Base-by-base conservation (phyloP, 257 asterid genomes). In the Nicotiana tabacum region DNA sequence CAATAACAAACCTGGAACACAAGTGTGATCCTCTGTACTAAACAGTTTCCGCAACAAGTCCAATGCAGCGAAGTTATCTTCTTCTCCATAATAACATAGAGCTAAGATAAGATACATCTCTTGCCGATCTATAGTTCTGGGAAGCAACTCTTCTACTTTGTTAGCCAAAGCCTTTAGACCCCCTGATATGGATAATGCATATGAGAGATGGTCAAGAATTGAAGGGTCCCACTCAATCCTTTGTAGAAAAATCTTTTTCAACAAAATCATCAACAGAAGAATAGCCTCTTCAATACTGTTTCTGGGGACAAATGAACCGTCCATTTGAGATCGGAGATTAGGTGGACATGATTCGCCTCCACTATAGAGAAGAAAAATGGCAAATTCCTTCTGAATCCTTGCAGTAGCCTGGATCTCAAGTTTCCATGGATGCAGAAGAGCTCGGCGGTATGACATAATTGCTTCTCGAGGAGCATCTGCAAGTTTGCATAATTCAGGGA, bases 151-250 rank as follows among this genome's bases (percentile, higher is more conserved):
- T 77, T 95, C 99, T 18, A 92, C 84, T 89, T 94, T 97, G 86
- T 84, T 85, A 72, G 98, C 92, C 86, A 95, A 89, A 85, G 95
- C 91, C 83, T 79, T 83, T 17, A 92, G 88, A 21, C 97, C 91
- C 83, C 95, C 95, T 24, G 96, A 92, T 84, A 94, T 81, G 62
- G 97, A 92, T 83, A 95, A 87, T n/a, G 97, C 97, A 82, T 89
- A 95, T 4, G 96, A 77, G 72, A 95, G 97, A 87, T 94, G 98
- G 84, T 95, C 97, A 80, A 94, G 77, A 85, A 94, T 82, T 57
- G 96, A 90, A 29, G 99, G 95, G 80, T 95, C 99, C 97, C 96
- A 95, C 87, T 92, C 91, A 48, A 92, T 89, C 85, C 87, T 91
- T 85, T 87, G 88, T 77, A 92, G 89, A 18, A 90, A 77, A 80